phyloP scores from a whole-genome alignment of 805 yeast species.

The Cyberlindnera subsufficiens region DNA sequence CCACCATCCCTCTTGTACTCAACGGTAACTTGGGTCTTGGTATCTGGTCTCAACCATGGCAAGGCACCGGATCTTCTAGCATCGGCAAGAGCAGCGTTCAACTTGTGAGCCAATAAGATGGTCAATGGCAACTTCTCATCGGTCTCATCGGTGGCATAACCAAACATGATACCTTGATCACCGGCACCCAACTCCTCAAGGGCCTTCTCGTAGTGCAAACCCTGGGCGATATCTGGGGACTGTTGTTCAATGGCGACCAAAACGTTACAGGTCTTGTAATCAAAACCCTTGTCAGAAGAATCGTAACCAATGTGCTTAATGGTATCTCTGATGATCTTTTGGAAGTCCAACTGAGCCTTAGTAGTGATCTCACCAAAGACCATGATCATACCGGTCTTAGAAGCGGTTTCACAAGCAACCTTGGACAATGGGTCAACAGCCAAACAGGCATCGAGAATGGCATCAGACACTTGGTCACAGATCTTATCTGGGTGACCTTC shows the following conservation, averaged over 20 bases:
- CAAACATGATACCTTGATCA: slow-evolving; percentile 99
- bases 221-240: slow-evolving; percentile 98
- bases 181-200: slow-evolving; percentile 99
- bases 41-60: slow-evolving; percentile 98
- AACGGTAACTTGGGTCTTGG: slow-evolving; percentile 98
- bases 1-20: slow-evolving; percentile 94
- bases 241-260: slow-evolving; percentile 99
- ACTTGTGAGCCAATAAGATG: slow-evolving; percentile 87
- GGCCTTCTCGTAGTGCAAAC: slow-evolving; percentile 93
- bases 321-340: slow-evolving; percentile 96
- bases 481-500: slow-evolving; percentile 94
- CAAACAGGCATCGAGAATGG: slow-evolving; percentile 95
- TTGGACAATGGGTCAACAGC: slow-evolving; percentile 94
- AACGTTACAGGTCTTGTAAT: slow-evolving; percentile 98
- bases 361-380: slow-evolving; percentile 99
- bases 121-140: slow-evolving; percentile 97
- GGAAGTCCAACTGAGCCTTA: slow-evolving; percentile 91
- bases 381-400: slow-evolving; percentile 99
- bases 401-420: slow-evolving; percentile 99
- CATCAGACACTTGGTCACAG: slow-evolving; percentile 99
- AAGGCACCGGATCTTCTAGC: slow-evolving; percentile 96
- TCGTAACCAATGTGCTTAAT: slow-evolving; percentile 98
- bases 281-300: slow-evolving; percentile 92
- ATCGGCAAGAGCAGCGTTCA: slow-evolving; percentile 92
- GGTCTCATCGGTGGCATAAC: slow-evolving; percentile 98